Percentiles rank a stretch among this genome's conserved stretches.
These are phyloP conservation scores for Sporisorium exsertum DNA, from an alignment of 1,284 basidiomycete species.

Conservation along the genomic window DNA sequence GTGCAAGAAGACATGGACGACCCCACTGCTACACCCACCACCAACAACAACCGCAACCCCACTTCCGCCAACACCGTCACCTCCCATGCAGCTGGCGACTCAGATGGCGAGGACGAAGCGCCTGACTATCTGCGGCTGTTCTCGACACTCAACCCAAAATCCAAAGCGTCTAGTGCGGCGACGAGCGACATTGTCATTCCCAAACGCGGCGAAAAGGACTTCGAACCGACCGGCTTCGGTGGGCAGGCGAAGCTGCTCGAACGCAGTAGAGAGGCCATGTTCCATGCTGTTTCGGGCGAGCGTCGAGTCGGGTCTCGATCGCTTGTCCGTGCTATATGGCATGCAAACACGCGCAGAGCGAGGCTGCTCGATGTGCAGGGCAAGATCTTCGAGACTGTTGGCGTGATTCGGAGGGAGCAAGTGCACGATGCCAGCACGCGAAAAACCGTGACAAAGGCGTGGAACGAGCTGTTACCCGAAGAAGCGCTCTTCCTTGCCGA, in stretches of 20 bases:
- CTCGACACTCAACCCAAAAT: slow-evolving; percentile 36
- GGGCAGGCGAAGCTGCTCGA: slow-evolving; percentile 84
- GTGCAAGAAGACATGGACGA: slow-evolving; percentile 30
- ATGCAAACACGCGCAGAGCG: slow-evolving; percentile 49
- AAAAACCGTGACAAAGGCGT: slow-evolving; percentile 21
- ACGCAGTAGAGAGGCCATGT: slow-evolving; percentile 83
- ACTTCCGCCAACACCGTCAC: neutral
- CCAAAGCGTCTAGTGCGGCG: slow-evolving; percentile 1
- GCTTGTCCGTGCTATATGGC: slow-evolving; percentile 59
- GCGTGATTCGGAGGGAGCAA: slow-evolving; percentile 40
- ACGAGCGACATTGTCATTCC: slow-evolving; percentile 49
- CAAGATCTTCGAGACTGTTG: slow-evolving; percentile 59
- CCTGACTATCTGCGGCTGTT: slow-evolving; percentile 49
- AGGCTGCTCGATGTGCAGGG: slow-evolving; percentile 57
- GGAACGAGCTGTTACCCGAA: slow-evolving; percentile 86
- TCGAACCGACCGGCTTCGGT: slow-evolving; percentile 79
- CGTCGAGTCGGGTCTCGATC: slow-evolving; percentile 69
- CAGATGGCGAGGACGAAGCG: slow-evolving; percentile 43
- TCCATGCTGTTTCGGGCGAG: slow-evolving; percentile 79
- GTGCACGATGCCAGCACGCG: neutral
- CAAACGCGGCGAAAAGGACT: slow-evolving; percentile 71
- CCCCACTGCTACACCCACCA: slow-evolving; percentile 27
- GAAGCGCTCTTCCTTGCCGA: slow-evolving; percentile 93
- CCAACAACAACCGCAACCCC: slow-evolving; percentile 3
- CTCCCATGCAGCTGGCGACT: slow-evolving; percentile 22